Evolutionary conservation across 2,329 filamentous ascomycete species (phyloP), one percentile per base, ranked within the genome.

Genomic region (Fusarium palustre): DNA sequence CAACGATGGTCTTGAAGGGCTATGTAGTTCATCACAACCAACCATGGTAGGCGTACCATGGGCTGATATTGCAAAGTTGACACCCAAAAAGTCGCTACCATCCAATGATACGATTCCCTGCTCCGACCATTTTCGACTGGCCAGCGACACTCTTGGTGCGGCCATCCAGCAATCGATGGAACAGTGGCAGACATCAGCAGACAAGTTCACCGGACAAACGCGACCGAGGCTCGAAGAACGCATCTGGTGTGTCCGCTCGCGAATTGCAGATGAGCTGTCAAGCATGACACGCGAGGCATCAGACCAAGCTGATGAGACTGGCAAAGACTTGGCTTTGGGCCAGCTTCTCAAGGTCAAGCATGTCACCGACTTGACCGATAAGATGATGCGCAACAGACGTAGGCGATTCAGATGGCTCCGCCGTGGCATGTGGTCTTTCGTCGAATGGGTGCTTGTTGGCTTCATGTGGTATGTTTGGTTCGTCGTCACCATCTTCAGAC

Each of bases 391-490:
- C 62, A 85, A 91, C 62, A 85, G 93, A 54, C 85, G 89, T 16
- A 80, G 89, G 31, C 81, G 88, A 59, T 88, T 96, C 75, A 85
- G 92, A 56, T 94, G 93, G 89, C 79, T 94, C 25, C 85, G 93
- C 39, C 85, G 92, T 16, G 88, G 89, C 1, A 90, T 93, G 16
- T 98, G 94, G 87, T 88, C 94, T 56, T 80, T 91, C 22, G 87
- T 97, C 18, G 95, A 98, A 82, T 97, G 94, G 93, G 82, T 89
- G 50, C 85, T 98, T 20, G 89, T 98, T 39, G 92, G 92, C 6
- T 87, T 97, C 72, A 93, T 98, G 90, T 97, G 96, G 94, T 93
- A 91, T 79, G 90, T 97, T 18, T 98, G 95, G 94, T 88, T 97
- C 62, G 83, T 97, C 34, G 94, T 97, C 25, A 92, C 94, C 77